A percentile compares a stretch with the other conserved stretches of the same genome.
Conservation (phyloP, 164 flowering plant genomes). For the Dillenia suffruticosa region DNA sequence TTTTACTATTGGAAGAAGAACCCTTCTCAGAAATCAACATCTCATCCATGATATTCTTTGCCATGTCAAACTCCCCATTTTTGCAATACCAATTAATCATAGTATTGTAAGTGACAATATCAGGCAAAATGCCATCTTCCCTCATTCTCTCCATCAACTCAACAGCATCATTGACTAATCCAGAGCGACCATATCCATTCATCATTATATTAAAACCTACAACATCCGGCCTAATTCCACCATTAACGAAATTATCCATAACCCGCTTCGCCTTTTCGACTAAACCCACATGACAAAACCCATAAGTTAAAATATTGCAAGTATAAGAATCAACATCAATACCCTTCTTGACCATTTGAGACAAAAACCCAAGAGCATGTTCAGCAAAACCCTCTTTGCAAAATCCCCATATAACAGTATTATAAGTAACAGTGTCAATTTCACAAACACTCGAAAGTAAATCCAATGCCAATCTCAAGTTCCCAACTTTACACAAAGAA, state of each 20-base stretch:
- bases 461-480: constrained; percentile 42
- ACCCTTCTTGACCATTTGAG: constrained; percentile 72
- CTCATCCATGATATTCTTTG: constrained; percentile 49
- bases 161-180: constrained; percentile 36
- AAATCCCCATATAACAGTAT: constrained; percentile 78
- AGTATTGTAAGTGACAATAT: constrained; percentile 65
- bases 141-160: constrained; percentile 42
- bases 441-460: constrained; percentile 33
- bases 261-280: constrained; percentile 43
- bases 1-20: neutral
- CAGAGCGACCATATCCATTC: constrained; percentile 50
- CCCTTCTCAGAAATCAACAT: constrained; percentile 16
- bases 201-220: constrained; percentile 58
- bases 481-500: constrained; percentile 71
- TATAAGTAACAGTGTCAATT: constrained; percentile 56
- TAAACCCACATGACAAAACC: constrained; percentile 56
- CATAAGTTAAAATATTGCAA: constrained; percentile 64
- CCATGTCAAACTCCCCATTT: constrained; percentile 49
- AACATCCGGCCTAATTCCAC: constrained; percentile 39
- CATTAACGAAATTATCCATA: constrained; percentile 32
- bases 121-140: constrained; percentile 42
- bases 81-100: constrained; percentile 66
- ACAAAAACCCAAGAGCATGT: constrained; percentile 52
- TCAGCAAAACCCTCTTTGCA: constrained; percentile 43
- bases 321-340: constrained; percentile 47